Conservation (phyloP, 1,139 yeast species). For the Kurtzmaniella natalensis region DNA sequence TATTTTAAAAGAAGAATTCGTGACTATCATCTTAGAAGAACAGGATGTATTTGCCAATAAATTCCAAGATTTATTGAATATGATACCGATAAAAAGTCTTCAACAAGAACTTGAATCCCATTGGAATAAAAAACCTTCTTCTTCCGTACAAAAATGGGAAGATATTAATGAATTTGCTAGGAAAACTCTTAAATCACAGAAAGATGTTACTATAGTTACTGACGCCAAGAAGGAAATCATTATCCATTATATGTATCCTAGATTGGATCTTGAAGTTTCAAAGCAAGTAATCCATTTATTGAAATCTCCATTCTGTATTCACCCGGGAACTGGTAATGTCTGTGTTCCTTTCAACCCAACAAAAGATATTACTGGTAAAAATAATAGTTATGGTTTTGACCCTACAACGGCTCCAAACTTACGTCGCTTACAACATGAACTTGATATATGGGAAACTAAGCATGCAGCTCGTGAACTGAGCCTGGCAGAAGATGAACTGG, state of each 20-base stretch:
- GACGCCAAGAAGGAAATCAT: slow-evolving; percentile 85
- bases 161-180: slow-evolving; percentile 65
- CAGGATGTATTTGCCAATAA: slow-evolving; percentile 72
- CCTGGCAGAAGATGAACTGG: slow-evolving; percentile 24
- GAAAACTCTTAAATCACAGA: slow-evolving; percentile 40
- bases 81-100: slow-evolving; percentile 56
- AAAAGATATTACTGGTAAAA: slow-evolving; percentile 32
- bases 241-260: slow-evolving; percentile 78
- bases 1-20: slow-evolving; percentile 59
- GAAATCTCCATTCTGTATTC: slow-evolving; percentile 97
- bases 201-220: slow-evolving; percentile 40
- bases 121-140: slow-evolving; percentile 27
- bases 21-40: slow-evolving; percentile 62
- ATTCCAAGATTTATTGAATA: slow-evolving; percentile 19
- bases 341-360: slow-evolving; percentile 87
- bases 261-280: slow-evolving; percentile 91
- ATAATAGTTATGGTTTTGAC: slow-evolving; percentile 55
- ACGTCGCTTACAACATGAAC: slow-evolving; percentile 52
- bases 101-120: slow-evolving; percentile 47
- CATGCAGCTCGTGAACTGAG: slow-evolving; percentile 22
- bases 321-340: slow-evolving; percentile 95
- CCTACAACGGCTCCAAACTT: slow-evolving; percentile 82
- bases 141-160: slow-evolving; percentile 64
- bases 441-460: slow-evolving; percentile 41
- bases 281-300: slow-evolving; percentile 85